Base-by-base conservation (phyloP, 2,329 filamentous ascomycete genomes). In the Penicillium brasilianum region DNA sequence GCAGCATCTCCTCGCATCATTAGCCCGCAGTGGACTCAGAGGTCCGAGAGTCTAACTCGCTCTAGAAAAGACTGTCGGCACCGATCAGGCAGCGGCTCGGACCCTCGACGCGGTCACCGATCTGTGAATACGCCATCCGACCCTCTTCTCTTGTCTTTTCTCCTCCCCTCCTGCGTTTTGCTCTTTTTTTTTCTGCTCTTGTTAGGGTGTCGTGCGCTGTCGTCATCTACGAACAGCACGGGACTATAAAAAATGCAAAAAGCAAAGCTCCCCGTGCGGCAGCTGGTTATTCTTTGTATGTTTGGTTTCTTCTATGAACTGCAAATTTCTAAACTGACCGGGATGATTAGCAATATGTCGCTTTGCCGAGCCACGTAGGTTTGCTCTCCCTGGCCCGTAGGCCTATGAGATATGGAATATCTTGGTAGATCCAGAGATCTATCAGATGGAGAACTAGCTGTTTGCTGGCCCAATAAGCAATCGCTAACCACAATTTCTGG, bases 271-370 rank as follows among this genome's bases (percentile, higher is more conserved):
- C 91, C 92, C 0, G 82, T 86, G 44, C 86, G 88, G 83, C 92
- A 96, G 80, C 82, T 96, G 72, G 80, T 87, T 46, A 93, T 96
- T 72, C 80, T 96, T 65, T 88, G 90, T 93, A 84, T 82, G 73
- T 69, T 20, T 54, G 22, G 58, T 48, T 43, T 54, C 51, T 52
- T 32, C 52, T 10, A 20, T 18, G 8, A 16, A 25, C 16, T 48
- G 18, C 22, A 11, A 46, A 32, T 20, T 28, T 41, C 25, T 11
- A 48, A 36, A 22, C 51, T 57, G 20, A 55, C 50, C 13, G 52
- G 43, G 9, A 39, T 18, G 16, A 57, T 55, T 57, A 92, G 90
- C 90, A 74, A 84, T 92, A 80, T 91, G 90, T 73, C 85, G 91
- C 71, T 90, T 94, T 71, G 88, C 90, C 62, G 91, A 94, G 74